Evolutionary conservation across 2,329 filamentous ascomycete genomes (phyloP), one percentile per base, ranked within the genome.

Genomic region (Ophiocordyceps robertsii): DNA sequence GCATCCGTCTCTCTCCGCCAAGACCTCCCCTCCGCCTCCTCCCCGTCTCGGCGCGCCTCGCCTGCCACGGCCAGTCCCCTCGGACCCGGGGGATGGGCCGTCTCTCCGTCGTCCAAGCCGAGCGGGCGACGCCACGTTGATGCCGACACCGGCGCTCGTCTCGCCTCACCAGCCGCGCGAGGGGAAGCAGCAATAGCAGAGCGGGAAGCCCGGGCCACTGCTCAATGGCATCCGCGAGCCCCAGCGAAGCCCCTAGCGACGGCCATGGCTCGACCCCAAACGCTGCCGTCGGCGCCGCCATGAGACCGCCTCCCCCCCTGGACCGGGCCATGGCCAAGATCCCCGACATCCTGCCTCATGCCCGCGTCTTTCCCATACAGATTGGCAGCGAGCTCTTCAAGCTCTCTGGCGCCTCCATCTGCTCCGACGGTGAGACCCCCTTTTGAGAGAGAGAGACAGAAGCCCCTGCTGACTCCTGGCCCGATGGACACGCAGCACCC

Each of bases 351-450:
- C 66, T 85, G 16, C 82, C 82, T 3, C 77, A 81, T 49, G 78
- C 82, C 56, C 79, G 80, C 52, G 80, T 85, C 16, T 86, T 85
- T 47, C 80, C 81, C 2, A 80, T 85, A 46, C 82, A 85, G 61
- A 82, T 85, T 51, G 81, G 82, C 16, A 75, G 75, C 14, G 76
- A 82, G 60, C 64, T 85, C 41, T 85, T 85, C 54, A 79, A 83
- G 58, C 69, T 85, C 41, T 85, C 81, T 2, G 82, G 82, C 27
- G 81, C 81, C 17, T 84, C 81, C 3, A 66, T 85, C 39, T 84
- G 80, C 14, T 85, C 80, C 35, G 82, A 86, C 63, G 78, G 80
- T 83, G 56, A 56, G 75, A 66, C 35, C 4, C 19, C 19, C 19
- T 4, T 4, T 19, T 19, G 19, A 19, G 19, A 19, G 19, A 19